A percentile compares a stretch with the other conserved stretches of the same genome.
Conservation (phyloP, 345 rosid genomes). For the Hirschfeldia incana region DNA sequence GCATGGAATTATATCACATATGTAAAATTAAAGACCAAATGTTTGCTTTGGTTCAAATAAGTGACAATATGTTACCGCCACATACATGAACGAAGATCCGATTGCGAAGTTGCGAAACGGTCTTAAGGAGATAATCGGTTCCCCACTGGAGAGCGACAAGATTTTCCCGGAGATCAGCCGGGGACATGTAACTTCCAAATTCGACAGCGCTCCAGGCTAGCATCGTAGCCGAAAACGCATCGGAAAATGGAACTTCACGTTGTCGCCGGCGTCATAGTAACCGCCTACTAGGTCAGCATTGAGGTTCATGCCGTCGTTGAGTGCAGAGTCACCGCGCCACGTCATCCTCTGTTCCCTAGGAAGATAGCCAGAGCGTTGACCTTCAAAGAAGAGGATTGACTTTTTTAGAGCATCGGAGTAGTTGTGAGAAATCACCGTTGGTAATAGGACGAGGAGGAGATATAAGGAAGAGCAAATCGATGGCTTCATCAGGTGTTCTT, state of each 20-base stretch:
- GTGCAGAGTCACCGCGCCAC: slow-evolving; percentile 78
- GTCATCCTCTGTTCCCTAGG: slow-evolving; percentile 65
- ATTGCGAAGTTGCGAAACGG: slow-evolving; percentile 74
- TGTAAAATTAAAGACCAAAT: not conserved
- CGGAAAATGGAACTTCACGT: slow-evolving; percentile 88
- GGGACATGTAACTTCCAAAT: slow-evolving; percentile 70
- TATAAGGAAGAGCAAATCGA: not conserved
- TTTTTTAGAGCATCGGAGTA: slow-evolving; percentile 75
- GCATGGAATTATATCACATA: not conserved
- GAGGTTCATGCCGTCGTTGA: slow-evolving; percentile 67
- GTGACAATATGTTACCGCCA: not conserved
- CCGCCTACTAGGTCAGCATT: slow-evolving; percentile 74
- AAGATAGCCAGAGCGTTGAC: slow-evolving; percentile 82
- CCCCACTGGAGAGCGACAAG: slow-evolving; percentile 71
- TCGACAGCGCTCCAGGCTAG: slow-evolving; percentile 85
- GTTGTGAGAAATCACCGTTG: slow-evolving; percentile 47
- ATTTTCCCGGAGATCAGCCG: slow-evolving; percentile 48
- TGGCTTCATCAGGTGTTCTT: not conserved
- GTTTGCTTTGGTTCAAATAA: not conserved
- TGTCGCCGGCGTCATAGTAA: slow-evolving; percentile 93
- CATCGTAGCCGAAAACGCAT: slow-evolving; percentile 87
- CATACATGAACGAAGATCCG: slow-evolving; percentile 85
- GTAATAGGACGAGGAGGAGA: slow-evolving; percentile 4
- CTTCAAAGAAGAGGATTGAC: slow-evolving; percentile 86
- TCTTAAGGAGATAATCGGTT: slow-evolving; percentile 79